A percentile compares a stretch with the other conserved stretches of the same genome.
phyloP scores from a whole-genome alignment of 2,329 filamentous ascomycete species.

The Aplosporella prunicola region DNA sequence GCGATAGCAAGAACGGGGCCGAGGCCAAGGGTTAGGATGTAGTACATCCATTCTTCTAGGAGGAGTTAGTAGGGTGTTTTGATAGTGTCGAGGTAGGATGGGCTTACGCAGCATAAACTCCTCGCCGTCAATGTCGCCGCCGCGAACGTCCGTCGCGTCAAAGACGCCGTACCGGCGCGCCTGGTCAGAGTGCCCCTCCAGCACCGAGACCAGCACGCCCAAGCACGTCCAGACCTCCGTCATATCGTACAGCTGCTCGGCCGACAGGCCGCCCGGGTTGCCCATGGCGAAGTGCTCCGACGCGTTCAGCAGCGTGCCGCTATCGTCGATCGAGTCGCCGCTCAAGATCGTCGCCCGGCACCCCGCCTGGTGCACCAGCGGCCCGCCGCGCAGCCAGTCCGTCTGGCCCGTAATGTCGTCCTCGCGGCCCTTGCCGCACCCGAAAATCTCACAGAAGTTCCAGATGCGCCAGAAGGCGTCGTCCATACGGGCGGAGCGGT shows the following conservation, averaged over 20 bases:
- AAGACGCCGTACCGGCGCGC: constrained; percentile 49
- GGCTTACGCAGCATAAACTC: constrained; percentile 43
- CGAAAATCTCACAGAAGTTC: constrained; percentile 57
- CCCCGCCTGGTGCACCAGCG: constrained; percentile 39
- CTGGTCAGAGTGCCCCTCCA: constrained; percentile 45
- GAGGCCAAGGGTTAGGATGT: constrained; percentile 51
- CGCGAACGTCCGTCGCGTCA: constrained; percentile 36
- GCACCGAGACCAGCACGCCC: constrained; percentile 44
- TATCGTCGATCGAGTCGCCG: constrained; percentile 42
- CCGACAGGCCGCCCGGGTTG: constrained; percentile 45
- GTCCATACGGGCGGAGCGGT: constrained; percentile 44
- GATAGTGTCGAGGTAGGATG: background rate
- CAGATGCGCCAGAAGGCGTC: constrained; percentile 57
- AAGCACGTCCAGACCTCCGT: constrained; percentile 56
- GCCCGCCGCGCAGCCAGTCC: constrained; percentile 53
- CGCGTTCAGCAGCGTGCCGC: constrained; percentile 45
- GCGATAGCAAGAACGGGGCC: constrained; percentile 41
- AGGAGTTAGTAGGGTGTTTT: constrained; percentile 13
- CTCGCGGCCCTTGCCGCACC: constrained; percentile 47
- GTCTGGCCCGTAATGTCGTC: constrained; percentile 51
- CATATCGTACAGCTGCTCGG: constrained; percentile 53
- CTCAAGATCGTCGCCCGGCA: constrained; percentile 39
- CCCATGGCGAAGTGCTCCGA: constrained; percentile 47
- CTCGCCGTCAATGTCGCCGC: constrained; percentile 43
- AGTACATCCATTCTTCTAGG: constrained; percentile 51